A percentile compares a stretch with the other conserved stretches of the same genome.
phyloP scores from a whole-genome alignment of 2,329 filamentous ascomycete species.

The Uncinocarpus reesii region DNA sequence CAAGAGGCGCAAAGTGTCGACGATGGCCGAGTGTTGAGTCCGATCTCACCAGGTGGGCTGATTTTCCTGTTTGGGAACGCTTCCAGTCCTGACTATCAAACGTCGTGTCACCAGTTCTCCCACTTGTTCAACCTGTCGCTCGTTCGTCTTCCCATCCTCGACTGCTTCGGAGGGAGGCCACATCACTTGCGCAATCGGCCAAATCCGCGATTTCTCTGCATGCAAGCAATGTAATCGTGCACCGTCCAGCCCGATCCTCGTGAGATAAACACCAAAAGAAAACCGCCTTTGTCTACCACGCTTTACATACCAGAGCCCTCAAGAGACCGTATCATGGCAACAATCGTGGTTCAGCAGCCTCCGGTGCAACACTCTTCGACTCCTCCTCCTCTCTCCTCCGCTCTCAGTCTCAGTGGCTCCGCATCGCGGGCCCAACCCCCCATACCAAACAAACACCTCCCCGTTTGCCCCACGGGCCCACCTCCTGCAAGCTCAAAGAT shows the following conservation, averaged over 20 bases:
- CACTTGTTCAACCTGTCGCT: constrained; percentile 7
- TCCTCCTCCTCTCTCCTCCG: constrained; percentile 39
- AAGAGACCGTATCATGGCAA: constrained; percentile 33
- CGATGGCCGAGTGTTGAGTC: constrained; percentile 7
- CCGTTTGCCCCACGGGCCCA: constrained; percentile 76
- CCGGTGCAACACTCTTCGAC: constrained; percentile 40
- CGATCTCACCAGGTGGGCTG: neutral
- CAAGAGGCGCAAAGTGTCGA: neutral
- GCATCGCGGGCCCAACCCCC: constrained; percentile 46
- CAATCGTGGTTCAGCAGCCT: constrained; percentile 40
- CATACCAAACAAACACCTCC: constrained; percentile 81
- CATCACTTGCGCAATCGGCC: neutral
- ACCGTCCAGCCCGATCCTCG: neutral
- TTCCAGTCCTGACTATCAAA: neutral
- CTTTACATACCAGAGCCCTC: too few relatives aligned
- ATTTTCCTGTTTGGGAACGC: constrained; percentile 7
- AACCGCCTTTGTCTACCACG: too few relatives aligned
- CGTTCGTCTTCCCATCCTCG: neutral
- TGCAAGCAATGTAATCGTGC: constrained; percentile 1
- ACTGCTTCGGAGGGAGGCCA: neutral
- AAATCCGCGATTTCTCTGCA: neutral
- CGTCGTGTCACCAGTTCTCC: constrained; percentile 6
- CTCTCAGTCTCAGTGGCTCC: constrained; percentile 50
- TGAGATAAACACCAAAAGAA: neutral
- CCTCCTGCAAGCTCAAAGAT: constrained; percentile 31